Evolutionary conservation across 495 filamentous ascomycete genomes (phyloP), one percentile per base, ranked within the genome.

Genomic region (Sordaria brevicollis): DNA sequence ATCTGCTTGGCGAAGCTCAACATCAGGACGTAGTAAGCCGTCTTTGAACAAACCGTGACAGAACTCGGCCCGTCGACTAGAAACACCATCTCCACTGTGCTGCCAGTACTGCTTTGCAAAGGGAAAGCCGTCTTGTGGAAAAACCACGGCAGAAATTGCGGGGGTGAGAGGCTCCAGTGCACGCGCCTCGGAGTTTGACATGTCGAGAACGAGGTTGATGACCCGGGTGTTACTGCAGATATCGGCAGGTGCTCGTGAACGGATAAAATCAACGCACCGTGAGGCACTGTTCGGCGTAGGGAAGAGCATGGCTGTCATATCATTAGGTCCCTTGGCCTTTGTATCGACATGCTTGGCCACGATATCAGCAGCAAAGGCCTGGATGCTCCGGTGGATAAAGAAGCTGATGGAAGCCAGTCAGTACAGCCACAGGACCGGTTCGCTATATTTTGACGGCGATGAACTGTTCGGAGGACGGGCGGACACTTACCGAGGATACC

Each of bases 41-140:
- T 94, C 89, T 25, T 87, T 84, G 73, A 96, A 87, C 13, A 92
- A 85, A 38, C 82, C 79, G 65, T 91, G 87, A 77, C 92, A 97
- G 77, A 94, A 96, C 76, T 97, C 95, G 15, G 92, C 93, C 19
- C 93, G 87, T 49, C 95, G 90, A 79, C 93, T 96, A 2, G 93
- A 97, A 31, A 98, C 84, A 6, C 95, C 95, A 72, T 97, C 93
- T n/a, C 95, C 95, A 7, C 92, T 89, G 77, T 99, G 95, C 73
- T 97, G 95, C 95, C 95, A 99, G 75, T 94, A 97, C 72, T 90
- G 85, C 76, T 97, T 99, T 7, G 94, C 91, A 71, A 90, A 80
- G 7, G 86, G 77, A 67, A 88, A 90, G 33, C 86, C 78, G 29
- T 89, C 85, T 43, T 86, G 81, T 1, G 90, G 87, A 74, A 89